Base-by-base conservation (phyloP, 257 asterid genomes). In the Eustoma russellianum region DNA sequence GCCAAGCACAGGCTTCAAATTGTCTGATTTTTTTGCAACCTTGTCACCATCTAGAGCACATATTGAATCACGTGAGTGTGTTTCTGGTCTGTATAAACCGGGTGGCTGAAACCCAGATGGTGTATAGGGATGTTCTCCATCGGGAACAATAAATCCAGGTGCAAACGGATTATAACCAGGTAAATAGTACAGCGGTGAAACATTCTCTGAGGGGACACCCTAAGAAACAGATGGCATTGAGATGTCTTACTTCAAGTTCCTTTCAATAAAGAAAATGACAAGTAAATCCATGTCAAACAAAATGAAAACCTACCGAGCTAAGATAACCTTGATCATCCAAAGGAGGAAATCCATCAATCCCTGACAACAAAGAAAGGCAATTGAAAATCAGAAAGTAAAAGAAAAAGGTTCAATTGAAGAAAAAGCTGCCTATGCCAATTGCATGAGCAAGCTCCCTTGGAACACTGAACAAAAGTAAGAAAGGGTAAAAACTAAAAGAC, bases 91-190 rank as follows among this genome's bases (percentile, higher is more conserved):
- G 69, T 77, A 81, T 4, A 86, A 58, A 47, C 41, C 48, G 2
- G 75, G 74, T 44, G 71, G 86, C 65, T 70, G 85, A 57, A 65
- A 65, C 44, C 70, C 82, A 0, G 83, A 63, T 2, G 94, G 70
- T 5, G 62, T 13, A 58, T 75, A 74, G 0, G 85, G 62, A 61
- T 74, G 85, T 54, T 84, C 79, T 40, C 83, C 88, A 56, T 85
- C 88, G 30, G 58, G 56, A 5, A 85, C 77, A 61, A 79, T 53
- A 60, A 34, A 85, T 48, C 82, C 81, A 69, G 81, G n/a, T 19
- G 77, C 59, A 64, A 75, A 87, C 34, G 94, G 80, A 70, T 72
- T 76, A 55, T 74, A 75, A 47, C 88, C 75, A 43, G 92, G 92
- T 68, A 76, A 8, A 50, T 81, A 81, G 59, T 79, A 86, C 10